Conservation (phyloP, 805 yeast species). For the Starmerella apis region DNA sequence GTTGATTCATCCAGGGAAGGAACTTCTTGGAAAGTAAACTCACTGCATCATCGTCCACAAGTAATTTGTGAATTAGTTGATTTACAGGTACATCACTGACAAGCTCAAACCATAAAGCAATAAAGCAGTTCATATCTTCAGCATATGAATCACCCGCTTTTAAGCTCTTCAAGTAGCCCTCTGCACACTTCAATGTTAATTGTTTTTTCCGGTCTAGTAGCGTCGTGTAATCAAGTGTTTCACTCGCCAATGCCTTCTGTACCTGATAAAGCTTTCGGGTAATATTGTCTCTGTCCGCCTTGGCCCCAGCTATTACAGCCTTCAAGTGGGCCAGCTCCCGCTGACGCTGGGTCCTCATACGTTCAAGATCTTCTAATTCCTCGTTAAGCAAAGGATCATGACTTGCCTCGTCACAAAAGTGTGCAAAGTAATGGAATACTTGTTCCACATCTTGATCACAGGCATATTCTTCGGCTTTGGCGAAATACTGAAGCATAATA, state of each 20-base stretch:
- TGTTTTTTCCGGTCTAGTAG: constrained; percentile 34
- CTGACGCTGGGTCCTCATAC: background rate
- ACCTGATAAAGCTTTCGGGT: constrained; percentile 3
- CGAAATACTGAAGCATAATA: constrained; percentile 49
- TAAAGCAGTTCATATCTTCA: constrained; percentile 38
- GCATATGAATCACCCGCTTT: constrained; percentile 10
- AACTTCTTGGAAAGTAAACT: constrained; percentile 47
- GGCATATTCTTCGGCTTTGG: constrained; percentile 33
- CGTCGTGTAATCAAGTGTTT: constrained; percentile 38
- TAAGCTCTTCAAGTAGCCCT: constrained; percentile 46
- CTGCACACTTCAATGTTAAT: constrained; percentile 46
- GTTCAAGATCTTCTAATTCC: background rate
- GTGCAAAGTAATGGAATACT: constrained; percentile 52
- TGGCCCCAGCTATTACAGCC: constrained; percentile 29
- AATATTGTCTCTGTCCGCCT: constrained; percentile 45
- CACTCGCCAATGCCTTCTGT: constrained; percentile 32
- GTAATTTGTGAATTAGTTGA: background rate
- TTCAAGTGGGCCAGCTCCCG: background rate
- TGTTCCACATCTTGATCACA: constrained; percentile 29
- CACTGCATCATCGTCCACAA: constrained; percentile 25
- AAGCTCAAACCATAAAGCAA: constrained; percentile 73
- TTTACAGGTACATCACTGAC: constrained; percentile 40
- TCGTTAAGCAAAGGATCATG: constrained; percentile 9
- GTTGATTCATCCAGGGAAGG: constrained; percentile 73
- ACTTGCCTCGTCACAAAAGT: constrained; percentile 43